These are phyloP conservation scores for Geotrichum histeridarum DNA, from an alignment of 1,139 yeast species.

Conservation along the genomic window DNA sequence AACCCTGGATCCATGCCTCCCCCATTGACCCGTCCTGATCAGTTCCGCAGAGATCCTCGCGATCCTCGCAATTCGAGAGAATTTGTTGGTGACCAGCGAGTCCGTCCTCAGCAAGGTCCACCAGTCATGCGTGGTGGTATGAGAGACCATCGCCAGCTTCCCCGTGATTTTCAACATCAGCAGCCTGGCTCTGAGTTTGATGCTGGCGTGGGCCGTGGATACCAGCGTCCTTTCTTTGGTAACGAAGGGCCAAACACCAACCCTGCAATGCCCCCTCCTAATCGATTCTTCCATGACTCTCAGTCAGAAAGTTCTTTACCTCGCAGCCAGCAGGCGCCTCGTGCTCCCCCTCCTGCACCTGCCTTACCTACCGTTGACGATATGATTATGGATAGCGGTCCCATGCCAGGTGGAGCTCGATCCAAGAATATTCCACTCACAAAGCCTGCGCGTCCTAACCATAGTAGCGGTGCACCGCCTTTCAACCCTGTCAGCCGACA, in stretches of 20 bases:
- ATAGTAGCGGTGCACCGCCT: slow-evolving; percentile 1
- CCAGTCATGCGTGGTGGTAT: neutral
- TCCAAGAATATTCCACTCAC: slow-evolving; percentile 2
- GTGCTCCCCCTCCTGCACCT: neutral
- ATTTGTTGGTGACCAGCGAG: neutral
- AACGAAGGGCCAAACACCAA: neutral
- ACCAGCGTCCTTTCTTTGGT: slow-evolving; percentile 7
- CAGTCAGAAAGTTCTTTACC: neutral
- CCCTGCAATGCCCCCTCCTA: neutral
- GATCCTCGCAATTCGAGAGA: neutral
- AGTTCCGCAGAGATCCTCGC: neutral
- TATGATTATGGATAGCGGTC: slow-evolving; percentile 21
- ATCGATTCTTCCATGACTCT: slow-evolving; percentile 2
- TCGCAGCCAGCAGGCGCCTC: slow-evolving; percentile 1
- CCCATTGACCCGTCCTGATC: neutral
- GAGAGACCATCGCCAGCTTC: slow-evolving; percentile 7
- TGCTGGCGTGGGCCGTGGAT: slow-evolving; percentile 1
- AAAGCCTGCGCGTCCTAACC: slow-evolving; percentile 5
- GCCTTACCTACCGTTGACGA: slow-evolving; percentile 17
- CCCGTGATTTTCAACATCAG: slow-evolving; percentile 8
- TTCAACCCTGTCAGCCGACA: slow-evolving; percentile 2
- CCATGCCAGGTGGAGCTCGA: slow-evolving; percentile 20
- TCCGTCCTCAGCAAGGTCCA: slow-evolving; percentile 1
- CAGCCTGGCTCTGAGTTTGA: slow-evolving; percentile 2
- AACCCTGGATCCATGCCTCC: neutral